Conservation (phyloP, 345 rosid genomes). For the Geranium rotundifolium region DNA sequence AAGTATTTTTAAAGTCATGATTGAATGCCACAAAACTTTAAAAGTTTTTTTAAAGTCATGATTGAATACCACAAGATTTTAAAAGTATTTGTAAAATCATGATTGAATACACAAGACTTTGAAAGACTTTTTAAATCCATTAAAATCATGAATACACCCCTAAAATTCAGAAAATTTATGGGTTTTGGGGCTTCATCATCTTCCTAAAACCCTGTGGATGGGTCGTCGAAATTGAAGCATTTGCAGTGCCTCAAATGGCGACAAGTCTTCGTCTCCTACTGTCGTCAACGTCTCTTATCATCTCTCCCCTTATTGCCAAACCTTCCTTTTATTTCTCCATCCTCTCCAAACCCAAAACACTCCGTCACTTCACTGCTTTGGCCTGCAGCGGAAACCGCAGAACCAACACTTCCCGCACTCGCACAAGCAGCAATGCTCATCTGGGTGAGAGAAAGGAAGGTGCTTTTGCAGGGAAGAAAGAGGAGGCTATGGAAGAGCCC, state of each 20-base stretch:
- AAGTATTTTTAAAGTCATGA: too few species aligned
- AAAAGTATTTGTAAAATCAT: too few species aligned
- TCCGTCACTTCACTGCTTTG: slow-evolving; percentile 20
- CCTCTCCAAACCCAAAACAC: slow-evolving; percentile 20
- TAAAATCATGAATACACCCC: too few species aligned
- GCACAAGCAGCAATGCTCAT: slow-evolving; percentile 27
- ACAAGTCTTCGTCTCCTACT: slow-evolving; percentile 37
- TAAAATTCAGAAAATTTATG: too few species aligned
- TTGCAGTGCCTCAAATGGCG: slow-evolving; percentile 21
- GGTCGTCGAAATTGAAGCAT: neutral
- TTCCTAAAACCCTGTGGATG: too few species aligned
- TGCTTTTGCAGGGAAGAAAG: slow-evolving; percentile 9
- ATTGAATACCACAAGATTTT: too few species aligned
- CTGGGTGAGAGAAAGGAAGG: slow-evolving; percentile 11
- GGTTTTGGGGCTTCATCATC: too few species aligned
- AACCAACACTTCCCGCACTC: slow-evolving; percentile 19
- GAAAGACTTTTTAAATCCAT: too few species aligned
- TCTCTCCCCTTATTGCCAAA: neutral
- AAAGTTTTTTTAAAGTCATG: too few species aligned
- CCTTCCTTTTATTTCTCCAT: slow-evolving; percentile 7
- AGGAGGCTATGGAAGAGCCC: slow-evolving; percentile 29
- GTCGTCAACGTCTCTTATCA: slow-evolving; percentile 27
- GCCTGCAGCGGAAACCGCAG: slow-evolving; percentile 15
- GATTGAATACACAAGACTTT: too few species aligned
- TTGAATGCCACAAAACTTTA: too few species aligned